Evolutionary conservation across 1,284 basidiomycete species (phyloP).

Genomic region (Rhodotorula glutinis): DNA sequence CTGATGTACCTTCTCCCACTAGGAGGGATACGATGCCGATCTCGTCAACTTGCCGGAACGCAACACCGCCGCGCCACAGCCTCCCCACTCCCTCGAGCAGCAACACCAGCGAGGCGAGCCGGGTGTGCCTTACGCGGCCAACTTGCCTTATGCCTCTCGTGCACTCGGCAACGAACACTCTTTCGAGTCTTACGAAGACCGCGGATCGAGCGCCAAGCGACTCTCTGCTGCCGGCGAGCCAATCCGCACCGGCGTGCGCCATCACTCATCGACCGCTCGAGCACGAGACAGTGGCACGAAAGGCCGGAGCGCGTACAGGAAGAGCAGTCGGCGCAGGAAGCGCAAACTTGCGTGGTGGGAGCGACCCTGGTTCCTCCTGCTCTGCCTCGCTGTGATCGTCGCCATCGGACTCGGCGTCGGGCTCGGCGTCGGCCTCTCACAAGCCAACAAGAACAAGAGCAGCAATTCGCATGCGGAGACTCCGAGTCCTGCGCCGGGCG

Average conservation of each 20-base stretch:
- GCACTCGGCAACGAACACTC: not conserved
- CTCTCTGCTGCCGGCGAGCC: too few species aligned
- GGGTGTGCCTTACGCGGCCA: not conserved
- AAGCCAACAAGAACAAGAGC: not conserved
- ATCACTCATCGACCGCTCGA: too few species aligned
- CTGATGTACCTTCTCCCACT: not conserved
- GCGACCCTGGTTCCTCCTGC: constrained; percentile 3
- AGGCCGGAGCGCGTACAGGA: not conserved
- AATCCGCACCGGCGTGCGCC: too few species aligned
- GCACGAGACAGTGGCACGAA: not conserved
- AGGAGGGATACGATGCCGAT: constrained; percentile 16
- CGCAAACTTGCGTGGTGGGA: constrained; percentile 15
- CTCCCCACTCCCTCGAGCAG: too few species aligned
- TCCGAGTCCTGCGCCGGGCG: too few species aligned
- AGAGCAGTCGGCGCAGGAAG: not conserved
- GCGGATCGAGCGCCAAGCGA: too few species aligned
- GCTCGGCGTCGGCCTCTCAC: constrained; percentile 21
- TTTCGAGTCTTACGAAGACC: not conserved
- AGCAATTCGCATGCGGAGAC: not conserved
- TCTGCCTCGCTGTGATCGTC: constrained; percentile 6
- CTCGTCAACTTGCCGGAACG: constrained; percentile 15
- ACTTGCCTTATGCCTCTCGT: not conserved
- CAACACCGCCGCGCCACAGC: constrained; percentile 7
- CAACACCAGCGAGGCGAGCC: not conserved
- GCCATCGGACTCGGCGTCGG: constrained; percentile 21